Conservation (phyloP, 768 basidiomycete species). For the Hygrocybe coccinea region DNA sequence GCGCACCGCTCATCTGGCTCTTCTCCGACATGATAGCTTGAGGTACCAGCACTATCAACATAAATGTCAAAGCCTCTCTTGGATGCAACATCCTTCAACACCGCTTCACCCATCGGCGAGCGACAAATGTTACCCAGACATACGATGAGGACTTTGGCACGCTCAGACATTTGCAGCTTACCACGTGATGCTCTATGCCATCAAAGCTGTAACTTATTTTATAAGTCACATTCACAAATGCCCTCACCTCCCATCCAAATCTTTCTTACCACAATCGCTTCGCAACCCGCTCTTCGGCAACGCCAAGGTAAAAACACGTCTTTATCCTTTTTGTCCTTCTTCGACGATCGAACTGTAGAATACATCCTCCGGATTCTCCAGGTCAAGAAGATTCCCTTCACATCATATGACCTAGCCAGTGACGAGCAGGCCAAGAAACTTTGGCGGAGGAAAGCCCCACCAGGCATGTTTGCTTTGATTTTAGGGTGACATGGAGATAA, state of each 20-base stretch:
- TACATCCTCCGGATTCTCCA: conserved; percentile 79
- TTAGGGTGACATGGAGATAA: not conserved
- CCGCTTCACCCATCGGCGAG: conserved; percentile 90
- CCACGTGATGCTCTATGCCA: no score
- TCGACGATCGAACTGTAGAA: conserved; percentile 42
- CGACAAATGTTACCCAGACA: conserved; percentile 83
- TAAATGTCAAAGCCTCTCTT: conserved; percentile 60
- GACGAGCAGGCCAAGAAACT: conserved; percentile 74
- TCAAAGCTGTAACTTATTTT: no score
- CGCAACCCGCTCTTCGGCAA: conserved; percentile 69
- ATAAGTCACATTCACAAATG: no score
- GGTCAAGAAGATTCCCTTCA: conserved; percentile 79
- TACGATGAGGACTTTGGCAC: conserved; percentile 61
- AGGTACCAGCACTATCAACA: conserved; percentile 84
- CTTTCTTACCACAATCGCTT: conserved; percentile 86
- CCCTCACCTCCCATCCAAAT: conserved; percentile 78
- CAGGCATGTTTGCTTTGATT: conserved; percentile 36
- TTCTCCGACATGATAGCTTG: conserved; percentile 78
- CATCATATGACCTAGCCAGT: conserved; percentile 78
- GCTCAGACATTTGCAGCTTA: no score
- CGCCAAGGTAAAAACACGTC: conserved; percentile 57
- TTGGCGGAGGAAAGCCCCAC: conserved; percentile 79
- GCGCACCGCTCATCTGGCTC: conserved; percentile 75
- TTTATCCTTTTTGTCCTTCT: not conserved
- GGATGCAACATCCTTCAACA: conserved; percentile 62